Evolutionary conservation across 306 rosid species (phyloP).

Genomic region (Luffa acutangula): DNA sequence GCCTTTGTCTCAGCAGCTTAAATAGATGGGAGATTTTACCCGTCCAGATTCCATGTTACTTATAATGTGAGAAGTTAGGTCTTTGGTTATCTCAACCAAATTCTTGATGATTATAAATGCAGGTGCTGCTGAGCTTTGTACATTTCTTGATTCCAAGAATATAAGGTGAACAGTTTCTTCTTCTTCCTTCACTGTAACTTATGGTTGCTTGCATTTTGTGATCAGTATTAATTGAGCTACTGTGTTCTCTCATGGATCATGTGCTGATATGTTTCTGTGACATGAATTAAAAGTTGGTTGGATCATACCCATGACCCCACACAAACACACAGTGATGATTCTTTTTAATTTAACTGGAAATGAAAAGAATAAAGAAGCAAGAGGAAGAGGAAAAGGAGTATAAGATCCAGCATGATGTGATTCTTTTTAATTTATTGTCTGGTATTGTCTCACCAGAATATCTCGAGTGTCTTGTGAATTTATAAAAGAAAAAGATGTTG

Average conservation of each 20-base stretch:
- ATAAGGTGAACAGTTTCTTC: conserved; percentile 41
- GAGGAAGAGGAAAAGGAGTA: background rate
- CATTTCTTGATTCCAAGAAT: conserved; percentile 60
- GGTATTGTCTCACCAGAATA: background rate
- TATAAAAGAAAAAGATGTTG: background rate
- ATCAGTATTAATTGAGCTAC: background rate
- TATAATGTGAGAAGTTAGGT: background rate
- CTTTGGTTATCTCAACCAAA: conserved; percentile 1
- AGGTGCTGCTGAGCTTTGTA: conserved; percentile 87
- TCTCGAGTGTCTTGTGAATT: background rate
- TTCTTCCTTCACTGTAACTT: background rate
- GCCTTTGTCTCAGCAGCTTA: background rate
- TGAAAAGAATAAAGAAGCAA: background rate
- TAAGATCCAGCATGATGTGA: background rate
- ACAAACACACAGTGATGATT: background rate
- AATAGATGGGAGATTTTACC: background rate
- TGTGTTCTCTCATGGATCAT: background rate
- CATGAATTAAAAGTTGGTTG: background rate
- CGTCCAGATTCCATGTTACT: background rate
- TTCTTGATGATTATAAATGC: conserved; percentile 13
- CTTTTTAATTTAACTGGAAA: background rate
- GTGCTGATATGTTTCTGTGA: background rate
- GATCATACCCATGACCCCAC: background rate
- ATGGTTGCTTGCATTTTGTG: background rate
- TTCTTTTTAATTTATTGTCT: background rate